These are phyloP conservation scores for Terfezia claveryi DNA, from an alignment of 495 filamentous ascomycete genomes.

Conservation along the genomic window DNA sequence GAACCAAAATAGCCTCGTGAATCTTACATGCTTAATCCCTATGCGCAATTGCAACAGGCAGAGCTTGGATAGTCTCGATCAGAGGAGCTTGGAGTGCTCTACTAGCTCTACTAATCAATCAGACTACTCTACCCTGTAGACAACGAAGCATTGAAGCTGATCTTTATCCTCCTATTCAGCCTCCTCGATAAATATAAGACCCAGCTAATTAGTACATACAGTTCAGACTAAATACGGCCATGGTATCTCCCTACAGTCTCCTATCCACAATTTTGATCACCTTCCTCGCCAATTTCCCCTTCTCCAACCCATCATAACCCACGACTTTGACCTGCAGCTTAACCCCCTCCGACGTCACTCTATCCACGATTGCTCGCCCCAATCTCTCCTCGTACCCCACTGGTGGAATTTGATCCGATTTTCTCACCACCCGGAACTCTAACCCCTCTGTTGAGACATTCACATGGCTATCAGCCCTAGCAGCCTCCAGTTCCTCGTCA, in stretches of 20 bases:
- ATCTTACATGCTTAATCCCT: too few species aligned
- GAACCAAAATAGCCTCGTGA: too few species aligned
- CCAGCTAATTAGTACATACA: too few species aligned
- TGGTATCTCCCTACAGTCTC: not conserved
- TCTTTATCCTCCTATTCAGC: too few species aligned
- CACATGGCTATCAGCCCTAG: not conserved
- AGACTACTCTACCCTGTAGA: too few species aligned
- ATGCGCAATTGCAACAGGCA: too few species aligned
- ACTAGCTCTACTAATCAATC: too few species aligned
- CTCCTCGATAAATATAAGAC: too few species aligned
- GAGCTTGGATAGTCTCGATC: too few species aligned
- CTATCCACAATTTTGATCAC: constrained; percentile 16
- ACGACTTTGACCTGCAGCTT: not conserved
- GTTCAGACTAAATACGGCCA: too few species aligned
- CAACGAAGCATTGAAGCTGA: too few species aligned
- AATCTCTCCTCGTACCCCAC: constrained; percentile 2
- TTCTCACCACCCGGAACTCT: constrained; percentile 8
- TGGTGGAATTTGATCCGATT: not conserved
- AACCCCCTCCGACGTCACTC: not conserved
- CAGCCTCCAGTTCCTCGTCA: not conserved
- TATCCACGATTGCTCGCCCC: not conserved
- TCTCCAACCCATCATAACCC: constrained; percentile 9
- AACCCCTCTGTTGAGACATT: not conserved
- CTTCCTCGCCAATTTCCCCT: constrained; percentile 8
- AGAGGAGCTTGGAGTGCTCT: too few species aligned